Percentiles rank a stretch among this genome's conserved stretches.
These are phyloP conservation scores for Marchantia polymorpha DNA, from an alignment of 225 moss, liverwort and hornwort genomes.

Conservation along the genomic window DNA sequence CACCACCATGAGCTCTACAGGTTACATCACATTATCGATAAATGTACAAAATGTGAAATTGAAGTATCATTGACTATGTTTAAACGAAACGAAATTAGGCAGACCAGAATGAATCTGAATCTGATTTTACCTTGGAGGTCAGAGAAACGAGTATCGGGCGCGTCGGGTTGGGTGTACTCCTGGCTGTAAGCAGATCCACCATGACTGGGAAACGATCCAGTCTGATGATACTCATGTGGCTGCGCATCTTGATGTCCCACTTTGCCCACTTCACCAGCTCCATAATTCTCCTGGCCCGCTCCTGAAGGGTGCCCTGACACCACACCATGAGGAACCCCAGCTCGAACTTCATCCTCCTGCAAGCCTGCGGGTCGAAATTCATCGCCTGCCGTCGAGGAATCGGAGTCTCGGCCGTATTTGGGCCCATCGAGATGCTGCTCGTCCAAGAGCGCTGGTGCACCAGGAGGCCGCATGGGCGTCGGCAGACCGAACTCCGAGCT, in stretches of 20 bases:
- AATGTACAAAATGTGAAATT: neutral
- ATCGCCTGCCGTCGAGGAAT: neutral
- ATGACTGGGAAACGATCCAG: neutral
- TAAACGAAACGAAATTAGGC: too few species aligned
- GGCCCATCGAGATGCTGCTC: slow-evolving; percentile 13
- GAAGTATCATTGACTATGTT: too few species aligned
- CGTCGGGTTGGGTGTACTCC: slow-evolving; percentile 6
- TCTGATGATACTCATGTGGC: slow-evolving; percentile 6
- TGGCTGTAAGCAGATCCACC: slow-evolving; percentile 5
- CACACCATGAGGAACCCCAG: slow-evolving; percentile 15
- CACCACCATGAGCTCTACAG: too few species aligned
- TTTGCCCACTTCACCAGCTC: neutral
- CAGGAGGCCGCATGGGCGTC: neutral
- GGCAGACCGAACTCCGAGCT: neutral
- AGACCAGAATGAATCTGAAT: neutral
- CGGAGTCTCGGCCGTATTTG: neutral
- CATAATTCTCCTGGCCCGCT: slow-evolving; percentile 15
- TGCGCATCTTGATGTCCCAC: neutral
- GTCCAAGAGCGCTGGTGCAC: slow-evolving; percentile 8
- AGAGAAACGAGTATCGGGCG: neutral
- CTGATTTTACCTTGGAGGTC: neutral
- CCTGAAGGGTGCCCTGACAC: slow-evolving; percentile 14
- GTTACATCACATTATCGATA: too few species aligned
- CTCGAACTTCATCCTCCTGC: slow-evolving; percentile 10
- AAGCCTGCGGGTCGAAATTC: neutral